phyloP scores from a whole-genome alignment of 2,329 filamentous ascomycete genomes.

The Claviceps sp. region DNA sequence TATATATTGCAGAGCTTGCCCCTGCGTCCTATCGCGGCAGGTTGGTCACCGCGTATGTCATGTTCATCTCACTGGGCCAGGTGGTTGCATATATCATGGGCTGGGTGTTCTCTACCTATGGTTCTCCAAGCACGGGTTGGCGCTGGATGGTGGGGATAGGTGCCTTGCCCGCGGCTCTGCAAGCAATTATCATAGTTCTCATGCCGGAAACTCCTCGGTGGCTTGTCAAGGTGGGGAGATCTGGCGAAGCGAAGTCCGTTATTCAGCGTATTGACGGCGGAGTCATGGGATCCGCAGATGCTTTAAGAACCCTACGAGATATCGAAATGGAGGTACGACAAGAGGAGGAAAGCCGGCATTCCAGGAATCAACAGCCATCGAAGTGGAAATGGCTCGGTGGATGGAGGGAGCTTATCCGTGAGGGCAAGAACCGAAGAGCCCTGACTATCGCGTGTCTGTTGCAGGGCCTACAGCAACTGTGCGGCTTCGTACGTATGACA shows the following conservation, averaged over 20 bases:
- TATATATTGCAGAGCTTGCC: constrained; percentile 80
- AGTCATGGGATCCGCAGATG: constrained; percentile 29
- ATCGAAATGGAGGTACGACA: constrained; percentile 66
- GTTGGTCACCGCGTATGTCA: constrained; percentile 66
- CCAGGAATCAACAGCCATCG: constrained; percentile 17
- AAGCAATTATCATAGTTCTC: constrained; percentile 51
- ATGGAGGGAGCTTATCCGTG: constrained; percentile 40
- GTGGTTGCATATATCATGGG: constrained; percentile 79
- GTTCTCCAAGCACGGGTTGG: constrained; percentile 50
- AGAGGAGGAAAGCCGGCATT: constrained; percentile 41
- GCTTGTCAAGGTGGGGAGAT: constrained; percentile 57
- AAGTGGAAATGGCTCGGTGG: constrained; percentile 28
- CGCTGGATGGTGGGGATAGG: constrained; percentile 86
- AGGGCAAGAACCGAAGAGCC: constrained; percentile 57
- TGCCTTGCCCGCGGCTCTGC: constrained; percentile 59
- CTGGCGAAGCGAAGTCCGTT: constrained; percentile 48
- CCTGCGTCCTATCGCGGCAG: constrained; percentile 64
- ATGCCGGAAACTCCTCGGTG: constrained; percentile 87
- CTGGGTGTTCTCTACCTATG: constrained; percentile 54
- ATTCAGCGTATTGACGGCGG: constrained; percentile 51
- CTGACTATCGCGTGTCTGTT: constrained; percentile 75
- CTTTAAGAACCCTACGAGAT: constrained; percentile 47
- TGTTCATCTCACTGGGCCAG: constrained; percentile 81
- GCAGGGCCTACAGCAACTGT: constrained; percentile 78
- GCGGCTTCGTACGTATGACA: constrained; percentile 54